phyloP scores from a whole-genome alignment of 2,329 filamentous ascomycete species.

The Apiospora phragmitis region DNA sequence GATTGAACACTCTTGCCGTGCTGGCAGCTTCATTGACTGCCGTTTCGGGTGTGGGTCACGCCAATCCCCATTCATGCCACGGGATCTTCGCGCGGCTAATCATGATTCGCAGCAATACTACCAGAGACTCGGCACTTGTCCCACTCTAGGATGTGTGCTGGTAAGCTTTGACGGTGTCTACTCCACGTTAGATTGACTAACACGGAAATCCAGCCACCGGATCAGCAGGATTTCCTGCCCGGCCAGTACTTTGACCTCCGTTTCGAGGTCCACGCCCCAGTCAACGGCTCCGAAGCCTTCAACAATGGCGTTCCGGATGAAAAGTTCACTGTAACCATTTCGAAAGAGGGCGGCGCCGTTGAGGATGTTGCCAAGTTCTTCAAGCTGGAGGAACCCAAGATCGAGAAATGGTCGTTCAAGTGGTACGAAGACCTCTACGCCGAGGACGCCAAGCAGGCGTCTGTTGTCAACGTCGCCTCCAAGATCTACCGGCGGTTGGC shows the following conservation, averaged over 20 bases:
- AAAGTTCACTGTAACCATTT: slow-evolving; percentile 73
- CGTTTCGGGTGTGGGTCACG: slow-evolving; percentile 25
- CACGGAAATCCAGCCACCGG: slow-evolving; percentile 42
- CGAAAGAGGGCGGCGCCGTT: slow-evolving; percentile 58
- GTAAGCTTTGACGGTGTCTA: not conserved
- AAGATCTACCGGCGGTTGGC: slow-evolving; percentile 77
- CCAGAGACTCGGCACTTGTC: slow-evolving; percentile 60
- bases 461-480: slow-evolving; percentile 76
- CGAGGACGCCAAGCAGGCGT: slow-evolving; percentile 66
- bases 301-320: slow-evolving; percentile 68
- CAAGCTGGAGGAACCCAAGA: slow-evolving; percentile 64
- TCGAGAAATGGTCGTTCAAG: slow-evolving; percentile 82
- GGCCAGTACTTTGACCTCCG: slow-evolving; percentile 84
- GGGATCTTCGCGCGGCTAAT: not conserved
- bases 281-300: slow-evolving; percentile 80
- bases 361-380: slow-evolving; percentile 67
- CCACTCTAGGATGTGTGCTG: slow-evolving; percentile 58
- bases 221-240: slow-evolving; percentile 76
- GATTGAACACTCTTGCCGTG: slow-evolving; percentile 33
- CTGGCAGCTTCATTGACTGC: slow-evolving; percentile 38
- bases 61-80: no score
- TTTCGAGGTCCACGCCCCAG: slow-evolving; percentile 77
- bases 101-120: slow-evolving; percentile 32
- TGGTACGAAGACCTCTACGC: slow-evolving; percentile 87
- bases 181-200: not conserved